phyloP scores from a whole-genome alignment of 192 early-diverging fungal species.

The Neocallimastix lanati region DNA sequence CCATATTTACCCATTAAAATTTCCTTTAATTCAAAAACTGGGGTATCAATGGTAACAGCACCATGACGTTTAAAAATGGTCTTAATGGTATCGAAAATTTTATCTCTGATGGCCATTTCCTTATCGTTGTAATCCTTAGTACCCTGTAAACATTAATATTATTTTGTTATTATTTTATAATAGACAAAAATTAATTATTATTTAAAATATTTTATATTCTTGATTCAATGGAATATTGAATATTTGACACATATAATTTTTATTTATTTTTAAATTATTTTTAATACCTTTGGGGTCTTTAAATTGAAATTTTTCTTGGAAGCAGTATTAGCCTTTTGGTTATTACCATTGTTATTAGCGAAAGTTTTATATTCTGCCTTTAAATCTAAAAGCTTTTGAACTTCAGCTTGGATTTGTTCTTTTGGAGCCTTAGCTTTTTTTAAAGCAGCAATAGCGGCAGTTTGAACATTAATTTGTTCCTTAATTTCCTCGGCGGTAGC shows the following conservation, averaged over 20 bases:
- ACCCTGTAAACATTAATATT: too few species aligned
- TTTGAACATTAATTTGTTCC: not conserved
- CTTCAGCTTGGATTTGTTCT: not conserved
- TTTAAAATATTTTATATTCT: not conserved
- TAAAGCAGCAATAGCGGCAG: not conserved
- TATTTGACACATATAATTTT: not conserved
- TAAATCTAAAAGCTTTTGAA: not conserved
- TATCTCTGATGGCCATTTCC: conserved; percentile 92
- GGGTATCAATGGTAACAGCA: conserved; percentile 94
- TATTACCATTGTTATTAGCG: not conserved
- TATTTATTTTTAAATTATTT: too few species aligned
- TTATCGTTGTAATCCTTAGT: conserved; percentile 87
- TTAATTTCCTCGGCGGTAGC: not conserved
- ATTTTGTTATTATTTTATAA: too few species aligned
- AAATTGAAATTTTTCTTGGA: not conserved
- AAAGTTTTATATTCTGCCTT: not conserved
- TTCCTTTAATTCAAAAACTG: conserved; percentile 94
- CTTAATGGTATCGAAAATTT: conserved; percentile 75
- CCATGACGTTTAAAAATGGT: conserved; percentile 88
- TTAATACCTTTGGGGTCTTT: not conserved
- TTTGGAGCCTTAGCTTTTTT: not conserved
- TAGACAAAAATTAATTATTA: too few species aligned
- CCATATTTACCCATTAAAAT: conserved; percentile 94
- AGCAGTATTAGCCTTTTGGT: not conserved
- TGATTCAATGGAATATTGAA: too few species aligned